Percentiles rank a stretch among this genome's conserved stretches.
Evolutionary conservation across 2,329 filamentous ascomycete species (phyloP).

Genomic region (Peltaster fructicola): DNA sequence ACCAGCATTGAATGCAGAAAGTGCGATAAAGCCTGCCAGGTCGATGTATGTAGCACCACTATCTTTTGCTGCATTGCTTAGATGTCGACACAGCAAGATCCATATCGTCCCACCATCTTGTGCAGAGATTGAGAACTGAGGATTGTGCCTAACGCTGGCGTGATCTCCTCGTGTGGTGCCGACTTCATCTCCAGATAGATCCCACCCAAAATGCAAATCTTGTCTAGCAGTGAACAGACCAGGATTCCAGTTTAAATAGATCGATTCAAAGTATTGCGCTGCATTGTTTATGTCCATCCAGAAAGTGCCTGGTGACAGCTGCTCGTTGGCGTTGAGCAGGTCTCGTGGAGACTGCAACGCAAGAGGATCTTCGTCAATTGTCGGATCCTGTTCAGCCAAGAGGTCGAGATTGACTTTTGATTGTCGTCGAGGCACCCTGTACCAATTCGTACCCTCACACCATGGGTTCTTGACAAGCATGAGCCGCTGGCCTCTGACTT

Average conservation of each 20-base stretch:
- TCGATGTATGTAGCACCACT: slow-evolving; percentile 17
- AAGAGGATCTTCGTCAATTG: slow-evolving; percentile 8
- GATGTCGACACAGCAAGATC: slow-evolving; percentile 76
- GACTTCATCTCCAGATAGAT: slow-evolving; percentile 26
- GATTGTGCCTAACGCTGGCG: slow-evolving; percentile 54
- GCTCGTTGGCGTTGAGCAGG: slow-evolving; percentile 20
- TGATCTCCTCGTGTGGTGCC: slow-evolving; percentile 29
- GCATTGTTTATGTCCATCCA: slow-evolving; percentile 87
- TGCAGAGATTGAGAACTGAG: slow-evolving; percentile 39
- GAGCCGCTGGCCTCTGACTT: slow-evolving; percentile 43
- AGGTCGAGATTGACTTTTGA: slow-evolving; percentile 7
- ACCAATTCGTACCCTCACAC: slow-evolving; percentile 66
- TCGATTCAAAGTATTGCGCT: slow-evolving; percentile 79
- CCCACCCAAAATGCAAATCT: slow-evolving; percentile 83
- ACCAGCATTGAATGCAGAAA: slow-evolving; percentile 58
- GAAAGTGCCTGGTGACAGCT: slow-evolving; percentile 53
- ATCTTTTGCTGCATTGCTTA: slow-evolving; percentile 25
- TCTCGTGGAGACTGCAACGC: slow-evolving; percentile 17
- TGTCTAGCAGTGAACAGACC: slow-evolving; percentile 62
- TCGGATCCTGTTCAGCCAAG: not conserved
- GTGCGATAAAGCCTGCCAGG: slow-evolving; percentile 61
- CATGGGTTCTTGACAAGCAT: slow-evolving; percentile 91
- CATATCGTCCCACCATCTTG: slow-evolving; percentile 48
- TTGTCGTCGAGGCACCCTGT: too few species aligned
- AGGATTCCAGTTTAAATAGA: slow-evolving; percentile 97